phyloP scores from a whole-genome alignment of 805 yeast genomes.

The Candida piceae region DNA sequence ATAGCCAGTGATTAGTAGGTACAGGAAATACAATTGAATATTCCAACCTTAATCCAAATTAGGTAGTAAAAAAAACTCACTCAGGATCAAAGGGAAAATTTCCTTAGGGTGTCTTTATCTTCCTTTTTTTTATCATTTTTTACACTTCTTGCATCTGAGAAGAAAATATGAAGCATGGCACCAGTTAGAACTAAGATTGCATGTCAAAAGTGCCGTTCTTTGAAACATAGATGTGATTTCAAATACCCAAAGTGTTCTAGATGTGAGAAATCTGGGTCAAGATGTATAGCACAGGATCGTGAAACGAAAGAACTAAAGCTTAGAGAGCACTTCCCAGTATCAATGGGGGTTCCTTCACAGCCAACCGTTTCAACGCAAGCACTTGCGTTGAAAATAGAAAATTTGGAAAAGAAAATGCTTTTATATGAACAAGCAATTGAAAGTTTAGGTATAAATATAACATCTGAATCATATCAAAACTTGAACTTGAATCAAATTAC shows the following conservation, averaged over 20 bases:
- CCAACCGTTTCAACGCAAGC: background rate
- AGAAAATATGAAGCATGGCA: background rate
- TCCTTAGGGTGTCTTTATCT: no score
- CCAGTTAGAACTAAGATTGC: slow-evolving; percentile 13
- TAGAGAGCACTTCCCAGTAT: slow-evolving; percentile 3
- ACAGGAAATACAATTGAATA: no score
- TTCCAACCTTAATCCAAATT: no score
- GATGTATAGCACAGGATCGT: slow-evolving; percentile 19
- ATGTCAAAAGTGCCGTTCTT: slow-evolving; percentile 22
- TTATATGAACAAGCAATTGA: background rate
- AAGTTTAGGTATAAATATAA: slow-evolving; percentile 2
- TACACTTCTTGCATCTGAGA: background rate
- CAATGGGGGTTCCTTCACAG: background rate
- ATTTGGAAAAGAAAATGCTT: background rate
- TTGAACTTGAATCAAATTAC: slow-evolving; percentile 12
- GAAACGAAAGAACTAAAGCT: slow-evolving; percentile 8
- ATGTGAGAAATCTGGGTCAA: slow-evolving; percentile 14
- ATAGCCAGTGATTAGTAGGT: no score
- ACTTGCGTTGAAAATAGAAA: background rate
- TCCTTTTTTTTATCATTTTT: no score
- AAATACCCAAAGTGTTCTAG: slow-evolving; percentile 20
- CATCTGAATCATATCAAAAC: background rate
- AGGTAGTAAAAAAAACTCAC: no score
- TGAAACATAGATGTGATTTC: slow-evolving; percentile 22
- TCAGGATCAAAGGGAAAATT: no score